phyloP scores from a whole-genome alignment of 2,329 filamentous ascomycete genomes.

The Knoxdaviesia proteae region DNA sequence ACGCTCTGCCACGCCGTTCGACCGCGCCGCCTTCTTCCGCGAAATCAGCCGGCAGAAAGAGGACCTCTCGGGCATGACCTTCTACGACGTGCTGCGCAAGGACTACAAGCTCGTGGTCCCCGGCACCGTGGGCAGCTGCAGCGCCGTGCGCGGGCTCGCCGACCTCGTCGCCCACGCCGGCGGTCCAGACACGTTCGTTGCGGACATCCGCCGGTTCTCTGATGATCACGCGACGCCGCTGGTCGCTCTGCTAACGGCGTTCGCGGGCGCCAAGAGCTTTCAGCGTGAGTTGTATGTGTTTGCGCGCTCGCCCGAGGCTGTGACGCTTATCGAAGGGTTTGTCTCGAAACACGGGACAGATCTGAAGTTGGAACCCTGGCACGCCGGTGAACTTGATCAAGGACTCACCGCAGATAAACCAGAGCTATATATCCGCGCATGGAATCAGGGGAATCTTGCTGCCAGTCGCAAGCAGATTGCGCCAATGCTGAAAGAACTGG shows the following conservation, averaged over 20 bases:
- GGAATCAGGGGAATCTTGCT: conserved; percentile 42
- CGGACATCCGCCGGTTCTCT: conserved; percentile 29
- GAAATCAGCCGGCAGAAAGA: conserved; percentile 44
- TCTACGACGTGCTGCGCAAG: conserved; percentile 53
- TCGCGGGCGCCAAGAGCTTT: conserved; percentile 31
- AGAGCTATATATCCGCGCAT: conserved; percentile 33
- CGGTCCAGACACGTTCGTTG: conserved; percentile 22
- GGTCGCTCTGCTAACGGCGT: conserved; percentile 50
- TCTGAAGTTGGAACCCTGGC: conserved; percentile 36
- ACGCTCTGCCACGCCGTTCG: conserved; percentile 15
- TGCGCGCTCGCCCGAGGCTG: conserved; percentile 29
- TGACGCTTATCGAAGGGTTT: conserved; percentile 33
- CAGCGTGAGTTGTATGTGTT: conserved; percentile 47
- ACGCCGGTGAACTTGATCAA: conserved; percentile 22
- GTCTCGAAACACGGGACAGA: conserved; percentile 18
- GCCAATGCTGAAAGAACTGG: conserved; percentile 34
- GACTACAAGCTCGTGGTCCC: conserved; percentile 56
- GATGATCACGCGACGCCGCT: conserved; percentile 39
- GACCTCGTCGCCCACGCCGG: conserved; percentile 36
- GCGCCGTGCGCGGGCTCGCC: conserved; percentile 38
- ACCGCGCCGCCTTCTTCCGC: conserved; percentile 33
- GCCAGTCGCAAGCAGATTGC: conserved; percentile 50
- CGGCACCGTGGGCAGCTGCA: conserved; percentile 32
- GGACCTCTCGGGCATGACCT: conserved; percentile 36
- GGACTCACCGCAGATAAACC: conserved; percentile 8